These are phyloP conservation scores for Trichoderma breve DNA, from an alignment of 2,329 filamentous ascomycete genomes.

Conservation along the genomic window DNA sequence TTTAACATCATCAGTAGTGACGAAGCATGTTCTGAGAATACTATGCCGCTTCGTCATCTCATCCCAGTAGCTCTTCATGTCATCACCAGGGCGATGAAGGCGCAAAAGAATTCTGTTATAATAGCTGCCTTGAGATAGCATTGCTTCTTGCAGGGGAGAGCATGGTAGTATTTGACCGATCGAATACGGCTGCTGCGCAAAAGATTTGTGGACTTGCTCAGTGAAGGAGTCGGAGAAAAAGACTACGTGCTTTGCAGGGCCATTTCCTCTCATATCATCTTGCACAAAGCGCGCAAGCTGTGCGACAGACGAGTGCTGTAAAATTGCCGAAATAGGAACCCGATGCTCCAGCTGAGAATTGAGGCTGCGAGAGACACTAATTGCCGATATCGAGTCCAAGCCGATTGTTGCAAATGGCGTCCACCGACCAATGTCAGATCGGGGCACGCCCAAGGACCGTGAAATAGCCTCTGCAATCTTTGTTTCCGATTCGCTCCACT, in stretches of 20 bases:
- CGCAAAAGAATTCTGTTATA: conserved; percentile 69
- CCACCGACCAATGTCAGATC: conserved; percentile 54
- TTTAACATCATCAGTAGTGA: conserved; percentile 57
- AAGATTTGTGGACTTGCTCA: conserved; percentile 24
- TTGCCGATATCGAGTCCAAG: conserved; percentile 80
- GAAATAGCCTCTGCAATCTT: conserved; percentile 56
- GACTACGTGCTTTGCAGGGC: not conserved
- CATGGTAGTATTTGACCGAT: conserved; percentile 69
- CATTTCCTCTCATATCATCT: not conserved
- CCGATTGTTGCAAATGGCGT: conserved; percentile 77
- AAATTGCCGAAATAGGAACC: conserved; percentile 65
- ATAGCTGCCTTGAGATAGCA: conserved; percentile 68
- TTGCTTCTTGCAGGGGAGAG: conserved; percentile 83
- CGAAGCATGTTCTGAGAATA: conserved; percentile 76
- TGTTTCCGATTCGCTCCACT: conserved; percentile 56
- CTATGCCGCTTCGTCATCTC: conserved; percentile 64
- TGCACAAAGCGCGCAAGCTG: conserved; percentile 48
- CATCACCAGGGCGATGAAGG: conserved; percentile 48
- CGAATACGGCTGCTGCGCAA: conserved; percentile 26
- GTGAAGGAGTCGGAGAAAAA: conserved; percentile 33
- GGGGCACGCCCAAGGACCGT: conserved; percentile 45
- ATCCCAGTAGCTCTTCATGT: conserved; percentile 61
- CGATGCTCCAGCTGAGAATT: conserved; percentile 43
- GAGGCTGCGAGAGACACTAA: conserved; percentile 62
- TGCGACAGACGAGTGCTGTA: conserved; percentile 66